phyloP scores from a whole-genome alignment of 1,284 basidiomycete species.

The Malassezia restricta region DNA sequence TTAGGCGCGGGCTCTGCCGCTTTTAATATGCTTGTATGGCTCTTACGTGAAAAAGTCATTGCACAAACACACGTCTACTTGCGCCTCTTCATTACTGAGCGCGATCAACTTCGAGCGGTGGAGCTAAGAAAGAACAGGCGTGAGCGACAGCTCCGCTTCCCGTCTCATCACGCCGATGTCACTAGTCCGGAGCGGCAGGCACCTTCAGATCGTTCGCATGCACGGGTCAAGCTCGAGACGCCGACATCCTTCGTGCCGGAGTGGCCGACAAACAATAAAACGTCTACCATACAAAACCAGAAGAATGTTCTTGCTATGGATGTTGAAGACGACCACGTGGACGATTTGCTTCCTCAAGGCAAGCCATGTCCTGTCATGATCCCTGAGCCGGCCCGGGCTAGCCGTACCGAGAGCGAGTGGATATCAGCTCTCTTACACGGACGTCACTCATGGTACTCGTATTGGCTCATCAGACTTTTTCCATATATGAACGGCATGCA shows the following conservation, averaged over 20 bases:
- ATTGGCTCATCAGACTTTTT: conserved; percentile 19
- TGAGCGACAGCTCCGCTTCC: conserved; percentile 1
- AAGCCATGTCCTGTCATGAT: conserved; percentile 54
- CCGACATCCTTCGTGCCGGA: conserved; percentile 11
- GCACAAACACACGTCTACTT: conserved; percentile 74
- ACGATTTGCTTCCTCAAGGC: conserved; percentile 4
- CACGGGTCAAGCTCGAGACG: neutral
- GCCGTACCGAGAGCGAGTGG: conserved; percentile 63
- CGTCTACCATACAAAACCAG: neutral
- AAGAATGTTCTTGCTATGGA: conserved; percentile 17
- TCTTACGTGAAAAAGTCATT: conserved; percentile 73
- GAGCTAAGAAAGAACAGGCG: conserved; percentile 6
- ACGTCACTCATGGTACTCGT: conserved; percentile 50
- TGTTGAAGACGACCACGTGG: conserved; percentile 19
- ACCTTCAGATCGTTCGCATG: neutral
- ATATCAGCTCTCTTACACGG: conserved; percentile 68
- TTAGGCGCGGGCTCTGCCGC: conserved; percentile 51
- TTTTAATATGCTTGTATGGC: conserved; percentile 76
- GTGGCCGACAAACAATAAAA: neutral
- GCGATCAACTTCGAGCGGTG: conserved; percentile 55
- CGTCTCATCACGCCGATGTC: neutral
- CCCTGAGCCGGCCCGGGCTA: conserved; percentile 67
- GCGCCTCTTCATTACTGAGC: conserved; percentile 64
- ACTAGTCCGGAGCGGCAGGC: conserved; percentile 3
- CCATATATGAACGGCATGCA: conserved; percentile 44